Base-by-base conservation (phyloP, 345 rosid species). In the Syzygium aromaticum region DNA sequence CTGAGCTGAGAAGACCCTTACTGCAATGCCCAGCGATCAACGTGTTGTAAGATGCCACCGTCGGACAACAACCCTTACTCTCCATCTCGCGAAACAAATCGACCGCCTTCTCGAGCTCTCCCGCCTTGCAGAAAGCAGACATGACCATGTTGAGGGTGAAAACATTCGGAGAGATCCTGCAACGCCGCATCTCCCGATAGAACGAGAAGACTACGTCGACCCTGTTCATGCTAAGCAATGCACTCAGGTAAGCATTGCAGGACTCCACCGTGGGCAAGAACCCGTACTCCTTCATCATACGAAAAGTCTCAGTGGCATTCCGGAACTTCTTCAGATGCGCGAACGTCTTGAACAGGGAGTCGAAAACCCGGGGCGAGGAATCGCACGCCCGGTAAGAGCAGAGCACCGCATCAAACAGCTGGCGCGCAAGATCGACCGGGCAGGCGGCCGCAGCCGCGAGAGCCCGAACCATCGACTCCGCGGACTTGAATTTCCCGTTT, bases 231-330 rank as follows among this genome's bases (percentile, higher is more conserved):
- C 86, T 89, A 56, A 97, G 94, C 87, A 93, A 57, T 2, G 98
- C 94, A 84, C 98, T 94, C 93, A 97, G 80, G 90, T 90, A 97
- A 22, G 97, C 95, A 82, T 97, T 97, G 90, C 98, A 96, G 40
- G 99, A 96, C 88, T 95, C 94, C 51, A 95, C 88, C 16, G 89
- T 91, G 1, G 98, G 98, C 78, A 94, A 85, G 84, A 95, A 91
- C 5, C 98, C 98, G 33, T 93, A 95, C 57, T 88, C 95, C 90
- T 88, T 96, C 97, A 97, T 97, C 86, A 86, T 89, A 63, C 33
- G 43, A 91, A 94, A 97, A 3, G 93, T 86, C 88, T 93, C 93
- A 0, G 94, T 92, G 7, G 99, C 98, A 84, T 90, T 84, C 91
- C 98, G 91, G 57, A 96, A 92, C 92, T 93, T 97, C 90, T 92